A percentile compares a stretch with the other conserved stretches of the same genome.
Conservation (phyloP, 768 basidiomycete genomes). For the Clitopilus passeckerianus region DNA sequence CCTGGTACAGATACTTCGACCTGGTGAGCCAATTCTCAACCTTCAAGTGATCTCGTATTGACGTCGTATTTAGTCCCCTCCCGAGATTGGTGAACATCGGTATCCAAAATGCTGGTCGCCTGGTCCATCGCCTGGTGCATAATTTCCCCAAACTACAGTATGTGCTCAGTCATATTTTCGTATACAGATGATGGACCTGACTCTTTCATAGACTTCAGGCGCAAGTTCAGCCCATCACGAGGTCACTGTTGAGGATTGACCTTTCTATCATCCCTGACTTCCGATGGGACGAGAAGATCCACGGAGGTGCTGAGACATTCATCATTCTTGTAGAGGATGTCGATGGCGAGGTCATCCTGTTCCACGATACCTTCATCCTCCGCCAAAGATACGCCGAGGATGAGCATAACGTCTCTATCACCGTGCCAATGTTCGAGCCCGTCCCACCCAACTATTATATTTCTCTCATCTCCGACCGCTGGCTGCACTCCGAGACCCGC, state of each 20-base stretch:
- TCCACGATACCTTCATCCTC: conserved; percentile 90
- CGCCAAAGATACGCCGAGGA: conserved; percentile 89
- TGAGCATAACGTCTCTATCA: conserved; percentile 92
- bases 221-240: conserved; percentile 94
- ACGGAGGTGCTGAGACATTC: conserved; percentile 86
- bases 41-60: neutral
- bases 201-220: conserved; percentile 65
- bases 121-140: conserved; percentile 91
- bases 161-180: conserved; percentile 16
- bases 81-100: conserved; percentile 95
- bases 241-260: conserved; percentile 88
- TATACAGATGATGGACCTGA: neutral
- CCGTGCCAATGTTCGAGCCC: conserved; percentile 95
- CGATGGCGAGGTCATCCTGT: conserved; percentile 94
- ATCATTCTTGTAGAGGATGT: conserved; percentile 95
- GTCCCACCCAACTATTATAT: conserved; percentile 99
- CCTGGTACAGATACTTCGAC: conserved; percentile 83
- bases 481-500: conserved; percentile 93
- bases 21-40: conserved; percentile 34
- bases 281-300: conserved; percentile 95
- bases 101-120: conserved; percentile 86
- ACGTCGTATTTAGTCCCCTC: conserved; percentile 45
- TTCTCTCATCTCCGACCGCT: conserved; percentile 89
- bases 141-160: conserved; percentile 94
- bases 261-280: conserved; percentile 96